Evolutionary conservation across 2,329 filamentous ascomycete species (phyloP).

Genomic region (Metarhizium album): DNA sequence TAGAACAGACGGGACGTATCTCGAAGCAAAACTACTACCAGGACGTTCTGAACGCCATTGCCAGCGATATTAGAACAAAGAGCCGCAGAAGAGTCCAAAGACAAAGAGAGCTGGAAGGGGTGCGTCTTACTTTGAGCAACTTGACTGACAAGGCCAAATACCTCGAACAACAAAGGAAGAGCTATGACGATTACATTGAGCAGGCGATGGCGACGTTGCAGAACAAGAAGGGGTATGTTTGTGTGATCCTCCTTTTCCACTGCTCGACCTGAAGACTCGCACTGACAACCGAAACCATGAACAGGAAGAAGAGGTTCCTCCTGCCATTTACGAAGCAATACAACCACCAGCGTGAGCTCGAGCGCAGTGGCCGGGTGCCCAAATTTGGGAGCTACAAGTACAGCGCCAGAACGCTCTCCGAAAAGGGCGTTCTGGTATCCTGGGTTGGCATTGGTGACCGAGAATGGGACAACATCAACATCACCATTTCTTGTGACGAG

Average conservation of each 20-base stretch:
- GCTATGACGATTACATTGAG: constrained; percentile 98
- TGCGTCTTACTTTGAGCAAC: constrained; percentile 62
- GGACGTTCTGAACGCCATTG: constrained; percentile 95
- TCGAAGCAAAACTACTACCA: constrained; percentile 90
- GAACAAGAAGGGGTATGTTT: constrained; percentile 76
- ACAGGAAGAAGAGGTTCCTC: constrained; percentile 78
- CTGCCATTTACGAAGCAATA: constrained; percentile 98
- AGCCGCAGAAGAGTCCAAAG: constrained; percentile 86
- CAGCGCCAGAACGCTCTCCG: constrained; percentile 73
- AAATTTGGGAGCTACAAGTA: constrained; percentile 99
- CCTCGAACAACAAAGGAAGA: constrained; percentile 90
- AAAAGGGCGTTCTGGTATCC: constrained; percentile 89
- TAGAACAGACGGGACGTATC: constrained; percentile 82
- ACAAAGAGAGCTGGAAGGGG: constrained; percentile 80
- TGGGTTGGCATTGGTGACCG: constrained; percentile 76
- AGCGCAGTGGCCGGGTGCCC: constrained; percentile 82
- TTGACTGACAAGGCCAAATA: constrained; percentile 81
- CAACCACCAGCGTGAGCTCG: constrained; percentile 93
- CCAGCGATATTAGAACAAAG: constrained; percentile 93
- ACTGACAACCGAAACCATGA: constrained; percentile 9
- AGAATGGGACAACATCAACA: constrained; percentile 84
- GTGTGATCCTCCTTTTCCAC: not conserved
- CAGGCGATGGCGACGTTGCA: constrained; percentile 95
- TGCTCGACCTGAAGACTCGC: not conserved
- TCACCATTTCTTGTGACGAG: constrained; percentile 89